These are phyloP conservation scores for Stereocaulon alpinum DNA, from an alignment of 495 filamentous ascomycete species.

Conservation along the genomic window DNA sequence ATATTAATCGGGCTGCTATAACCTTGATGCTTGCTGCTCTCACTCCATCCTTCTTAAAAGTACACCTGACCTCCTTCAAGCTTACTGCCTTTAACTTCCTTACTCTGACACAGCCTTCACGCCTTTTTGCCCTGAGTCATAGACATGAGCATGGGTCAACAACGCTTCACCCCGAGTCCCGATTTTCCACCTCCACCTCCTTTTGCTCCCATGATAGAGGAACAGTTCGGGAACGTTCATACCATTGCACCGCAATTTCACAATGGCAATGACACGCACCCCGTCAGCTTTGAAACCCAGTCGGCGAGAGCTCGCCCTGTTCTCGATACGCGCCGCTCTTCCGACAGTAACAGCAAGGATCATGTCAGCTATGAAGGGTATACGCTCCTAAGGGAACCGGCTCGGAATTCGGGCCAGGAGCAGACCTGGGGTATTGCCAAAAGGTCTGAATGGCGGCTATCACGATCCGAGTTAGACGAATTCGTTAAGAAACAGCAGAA, in stretches of 20 bases:
- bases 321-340: background rate
- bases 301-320: background rate
- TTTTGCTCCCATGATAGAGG: background rate
- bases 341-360: background rate
- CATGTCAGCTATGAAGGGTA: background rate
- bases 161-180: background rate
- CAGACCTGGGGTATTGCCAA: constrained; percentile 10
- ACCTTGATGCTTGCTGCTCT: background rate
- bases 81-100: background rate
- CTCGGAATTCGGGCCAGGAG: background rate
- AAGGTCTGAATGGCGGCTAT: constrained; percentile 8
- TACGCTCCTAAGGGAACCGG: background rate
- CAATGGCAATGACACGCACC: constrained; percentile 2
- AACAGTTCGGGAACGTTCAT: background rate
- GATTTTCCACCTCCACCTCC: constrained; percentile 2
- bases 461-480: constrained; percentile 13
- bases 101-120: background rate
- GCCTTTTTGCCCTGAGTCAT: background rate
- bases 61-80: background rate
- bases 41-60: background rate
- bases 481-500: constrained; percentile 13
- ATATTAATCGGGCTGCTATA: background rate
- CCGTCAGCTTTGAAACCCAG: background rate
- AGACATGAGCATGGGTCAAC: constrained; percentile 4
- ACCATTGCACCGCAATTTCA: background rate